Percentiles rank a stretch among this genome's conserved stretches.
Evolutionary conservation across 2,329 filamentous ascomycete species (phyloP).

Genomic region (Aspergillus fumigatiaffinis): DNA sequence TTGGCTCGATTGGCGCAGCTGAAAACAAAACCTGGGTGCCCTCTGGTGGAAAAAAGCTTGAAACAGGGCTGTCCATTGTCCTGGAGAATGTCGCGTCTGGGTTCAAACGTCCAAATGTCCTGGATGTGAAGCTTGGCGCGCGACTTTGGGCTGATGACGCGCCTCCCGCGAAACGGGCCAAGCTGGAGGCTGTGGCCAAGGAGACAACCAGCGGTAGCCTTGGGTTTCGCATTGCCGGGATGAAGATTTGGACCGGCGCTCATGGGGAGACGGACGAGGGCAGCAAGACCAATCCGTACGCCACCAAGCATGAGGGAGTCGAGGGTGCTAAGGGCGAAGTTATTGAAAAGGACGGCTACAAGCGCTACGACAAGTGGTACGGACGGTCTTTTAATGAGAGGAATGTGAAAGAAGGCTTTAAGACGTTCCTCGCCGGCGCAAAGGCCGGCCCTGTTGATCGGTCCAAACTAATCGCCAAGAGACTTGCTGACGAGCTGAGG

Average conservation of each 20-base stretch:
- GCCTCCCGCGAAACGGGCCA: conserved; percentile 53
- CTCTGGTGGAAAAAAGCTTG: conserved; percentile 60
- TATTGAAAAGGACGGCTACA: conserved; percentile 51
- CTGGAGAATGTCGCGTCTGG: conserved; percentile 79
- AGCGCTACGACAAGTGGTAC: conserved; percentile 63
- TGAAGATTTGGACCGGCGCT: conserved; percentile 54
- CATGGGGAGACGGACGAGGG: conserved; percentile 30
- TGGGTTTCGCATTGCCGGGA: conserved; percentile 62
- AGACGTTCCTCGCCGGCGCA: conserved; percentile 51
- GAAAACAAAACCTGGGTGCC: conserved; percentile 39
- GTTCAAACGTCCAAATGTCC: conserved; percentile 79
- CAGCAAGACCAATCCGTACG: conserved; percentile 31
- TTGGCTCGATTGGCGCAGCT: conserved; percentile 12
- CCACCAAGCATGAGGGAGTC: conserved; percentile 41
- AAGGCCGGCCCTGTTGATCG: conserved; percentile 39
- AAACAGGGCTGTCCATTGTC: conserved; percentile 75
- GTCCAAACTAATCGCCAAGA: conserved; percentile 40
- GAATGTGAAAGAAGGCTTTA: conserved; percentile 56
- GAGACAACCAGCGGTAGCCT: conserved; percentile 58
- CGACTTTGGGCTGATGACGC: conserved; percentile 78
- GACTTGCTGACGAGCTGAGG: conserved; percentile 41
- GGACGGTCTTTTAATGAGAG: conserved; percentile 55
- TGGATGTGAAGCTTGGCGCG: conserved; percentile 88
- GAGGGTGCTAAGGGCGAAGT: conserved; percentile 43
- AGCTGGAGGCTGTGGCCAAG: conserved; percentile 56